These are phyloP conservation scores for Delonix regia DNA, from an alignment of 306 rosid species.

Conservation along the genomic window DNA sequence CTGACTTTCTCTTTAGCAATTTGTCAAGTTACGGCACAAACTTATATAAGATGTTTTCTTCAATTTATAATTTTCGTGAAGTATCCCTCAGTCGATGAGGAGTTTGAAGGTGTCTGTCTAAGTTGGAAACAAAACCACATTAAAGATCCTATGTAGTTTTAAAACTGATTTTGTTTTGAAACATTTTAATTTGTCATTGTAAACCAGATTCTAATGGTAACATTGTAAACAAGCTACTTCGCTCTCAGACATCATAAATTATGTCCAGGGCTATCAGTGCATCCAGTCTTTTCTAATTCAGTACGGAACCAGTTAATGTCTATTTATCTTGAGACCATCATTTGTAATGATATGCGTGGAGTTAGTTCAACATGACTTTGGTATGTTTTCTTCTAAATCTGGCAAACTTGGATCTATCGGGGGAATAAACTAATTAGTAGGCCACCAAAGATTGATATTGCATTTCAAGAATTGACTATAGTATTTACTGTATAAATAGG, in stretches of 20 bases:
- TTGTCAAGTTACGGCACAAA: not conserved
- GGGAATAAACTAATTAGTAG: not conserved
- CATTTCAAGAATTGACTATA: no score
- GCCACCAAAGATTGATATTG: not conserved
- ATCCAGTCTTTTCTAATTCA: no score
- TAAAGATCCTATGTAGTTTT: slow-evolving; percentile 3
- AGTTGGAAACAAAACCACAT: no score
- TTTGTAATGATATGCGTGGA: no score
- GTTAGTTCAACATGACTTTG: no score
- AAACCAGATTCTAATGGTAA: not conserved
- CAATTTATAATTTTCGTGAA: not conserved
- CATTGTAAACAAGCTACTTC: no score
- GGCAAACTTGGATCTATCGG: no score
- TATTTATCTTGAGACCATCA: no score
- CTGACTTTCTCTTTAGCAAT: slow-evolving; percentile 1
- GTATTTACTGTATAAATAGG: no score
- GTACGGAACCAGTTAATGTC: no score
- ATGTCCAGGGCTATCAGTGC: not conserved
- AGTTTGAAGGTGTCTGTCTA: not conserved
- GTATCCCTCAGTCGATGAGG: not conserved
- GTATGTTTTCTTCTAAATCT: no score
- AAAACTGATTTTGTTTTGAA: not conserved
- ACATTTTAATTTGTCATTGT: not conserved
- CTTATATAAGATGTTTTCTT: not conserved
- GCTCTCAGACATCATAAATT: no score